phyloP scores from a whole-genome alignment of 257 asterid species.

The Solanum commersonii region DNA sequence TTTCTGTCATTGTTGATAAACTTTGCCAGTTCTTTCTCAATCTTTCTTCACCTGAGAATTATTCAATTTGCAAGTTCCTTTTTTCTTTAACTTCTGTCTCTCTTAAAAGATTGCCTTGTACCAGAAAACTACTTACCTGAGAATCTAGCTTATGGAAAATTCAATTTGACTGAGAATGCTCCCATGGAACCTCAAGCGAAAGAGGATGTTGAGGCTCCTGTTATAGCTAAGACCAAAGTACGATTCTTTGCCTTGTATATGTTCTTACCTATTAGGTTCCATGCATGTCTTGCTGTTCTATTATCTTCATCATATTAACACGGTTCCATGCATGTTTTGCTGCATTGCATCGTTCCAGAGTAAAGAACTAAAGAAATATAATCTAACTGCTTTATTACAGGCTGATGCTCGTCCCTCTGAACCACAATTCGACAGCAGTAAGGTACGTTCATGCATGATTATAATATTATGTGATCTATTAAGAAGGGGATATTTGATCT shows the following conservation, averaged over 20 bases:
- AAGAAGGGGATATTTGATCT: background rate
- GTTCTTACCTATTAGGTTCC: background rate
- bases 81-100: background rate
- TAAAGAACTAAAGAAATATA: background rate
- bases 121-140: slow-evolving; percentile 22
- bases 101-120: background rate
- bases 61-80: background rate
- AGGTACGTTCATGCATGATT: slow-evolving; percentile 1
- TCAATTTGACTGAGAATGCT: slow-evolving; percentile 7
- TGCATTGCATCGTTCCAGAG: background rate
- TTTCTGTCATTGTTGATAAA: background rate
- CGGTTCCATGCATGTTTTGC: background rate
- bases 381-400: slow-evolving; percentile 2
- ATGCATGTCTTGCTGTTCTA: background rate
- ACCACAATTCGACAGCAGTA: slow-evolving; percentile 3
- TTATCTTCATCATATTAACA: background rate
- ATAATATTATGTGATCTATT: background rate
- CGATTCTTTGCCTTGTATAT: background rate
- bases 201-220: slow-evolving; percentile 25
- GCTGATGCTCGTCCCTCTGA: background rate
- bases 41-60: background rate
- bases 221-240: slow-evolving; percentile 15
- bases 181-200: slow-evolving; percentile 22
- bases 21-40: background rate
- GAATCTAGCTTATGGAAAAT: slow-evolving; percentile 10